Percentiles rank a stretch among this genome's conserved stretches.
Evolutionary conservation across 1,284 basidiomycete species (phyloP).

Genomic region (Ceratobasidium sp.): DNA sequence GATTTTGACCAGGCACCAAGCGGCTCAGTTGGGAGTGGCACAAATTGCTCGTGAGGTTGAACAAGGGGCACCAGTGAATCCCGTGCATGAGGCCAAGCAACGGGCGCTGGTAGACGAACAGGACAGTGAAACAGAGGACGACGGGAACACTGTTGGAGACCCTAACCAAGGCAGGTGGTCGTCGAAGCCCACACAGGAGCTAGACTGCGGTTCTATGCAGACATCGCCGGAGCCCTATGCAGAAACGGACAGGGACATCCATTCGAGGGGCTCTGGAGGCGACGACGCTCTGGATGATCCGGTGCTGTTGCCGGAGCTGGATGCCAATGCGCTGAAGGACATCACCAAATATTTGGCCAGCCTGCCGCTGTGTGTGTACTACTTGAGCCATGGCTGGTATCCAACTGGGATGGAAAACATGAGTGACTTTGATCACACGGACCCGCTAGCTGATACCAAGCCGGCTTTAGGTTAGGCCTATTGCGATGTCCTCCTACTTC

Average conservation of each 20-base stretch:
- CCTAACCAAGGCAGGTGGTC: not conserved
- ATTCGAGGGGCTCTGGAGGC: not conserved
- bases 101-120: not conserved
- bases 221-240: not conserved
- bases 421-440: not conserved
- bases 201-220: not conserved
- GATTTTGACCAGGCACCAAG: not conserved
- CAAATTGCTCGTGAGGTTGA: too few relatives aligned
- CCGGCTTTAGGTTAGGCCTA: not conserved
- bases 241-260: not conserved
- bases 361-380: not conserved
- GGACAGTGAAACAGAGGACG: not conserved
- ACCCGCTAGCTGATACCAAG: not conserved
- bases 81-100: too few relatives aligned
- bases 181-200: not conserved
- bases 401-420: constrained; percentile 32
- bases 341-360: not conserved
- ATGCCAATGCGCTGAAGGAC: not conserved
- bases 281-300: not conserved
- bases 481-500: constrained; percentile 12
- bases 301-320: not conserved
- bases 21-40: not conserved
- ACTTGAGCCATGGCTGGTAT: constrained; percentile 23
- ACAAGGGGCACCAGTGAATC: too few relatives aligned
- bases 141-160: not conserved